Percentiles rank a stretch among this genome's conserved stretches.
These are phyloP conservation scores for Xylaria polymorpha DNA, from an alignment of 2,329 filamentous ascomycete genomes.

Conservation along the genomic window DNA sequence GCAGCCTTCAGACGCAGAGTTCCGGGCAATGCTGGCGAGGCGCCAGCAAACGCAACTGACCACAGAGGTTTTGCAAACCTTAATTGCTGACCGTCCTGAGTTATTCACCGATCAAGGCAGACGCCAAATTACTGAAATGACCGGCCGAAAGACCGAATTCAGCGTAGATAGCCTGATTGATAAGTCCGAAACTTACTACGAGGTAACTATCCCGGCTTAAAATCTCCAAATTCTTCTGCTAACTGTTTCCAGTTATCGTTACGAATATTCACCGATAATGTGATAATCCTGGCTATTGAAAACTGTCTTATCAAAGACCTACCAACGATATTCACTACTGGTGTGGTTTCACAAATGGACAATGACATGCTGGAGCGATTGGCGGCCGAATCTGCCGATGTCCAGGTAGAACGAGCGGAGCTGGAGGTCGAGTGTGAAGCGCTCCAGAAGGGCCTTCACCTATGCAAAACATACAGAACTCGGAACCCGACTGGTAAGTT, in stretches of 20 bases:
- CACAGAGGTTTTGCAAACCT: constrained; percentile 34
- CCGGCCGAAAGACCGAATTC: constrained; percentile 46
- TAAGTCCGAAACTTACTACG: constrained; percentile 58
- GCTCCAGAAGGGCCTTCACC: constrained; percentile 40
- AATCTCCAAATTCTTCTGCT: constrained; percentile 3
- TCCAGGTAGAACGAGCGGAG: constrained; percentile 41
- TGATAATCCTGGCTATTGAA: constrained; percentile 53
- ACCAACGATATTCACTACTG: constrained; percentile 50
- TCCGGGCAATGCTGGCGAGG: constrained; percentile 40
- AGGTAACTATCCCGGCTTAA: constrained; percentile 47
- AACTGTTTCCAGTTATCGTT: constrained; percentile 43
- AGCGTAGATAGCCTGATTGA: constrained; percentile 57
- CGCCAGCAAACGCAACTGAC: constrained; percentile 35
- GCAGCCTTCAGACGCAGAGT: constrained; percentile 51
- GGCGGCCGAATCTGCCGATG: constrained; percentile 46
- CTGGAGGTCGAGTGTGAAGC: constrained; percentile 38
- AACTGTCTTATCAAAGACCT: constrained; percentile 53
- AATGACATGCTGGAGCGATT: constrained; percentile 43
- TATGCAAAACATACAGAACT: constrained; percentile 42
- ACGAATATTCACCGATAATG: constrained; percentile 52
- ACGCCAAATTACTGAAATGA: constrained; percentile 30
- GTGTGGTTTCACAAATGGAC: constrained; percentile 49
- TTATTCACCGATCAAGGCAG: constrained; percentile 43
- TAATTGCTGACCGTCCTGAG: constrained; percentile 41
- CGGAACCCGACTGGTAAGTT: constrained; percentile 30